Conservation (phyloP, 768 basidiomycete species). For the Leucocoprinus sp. region DNA sequence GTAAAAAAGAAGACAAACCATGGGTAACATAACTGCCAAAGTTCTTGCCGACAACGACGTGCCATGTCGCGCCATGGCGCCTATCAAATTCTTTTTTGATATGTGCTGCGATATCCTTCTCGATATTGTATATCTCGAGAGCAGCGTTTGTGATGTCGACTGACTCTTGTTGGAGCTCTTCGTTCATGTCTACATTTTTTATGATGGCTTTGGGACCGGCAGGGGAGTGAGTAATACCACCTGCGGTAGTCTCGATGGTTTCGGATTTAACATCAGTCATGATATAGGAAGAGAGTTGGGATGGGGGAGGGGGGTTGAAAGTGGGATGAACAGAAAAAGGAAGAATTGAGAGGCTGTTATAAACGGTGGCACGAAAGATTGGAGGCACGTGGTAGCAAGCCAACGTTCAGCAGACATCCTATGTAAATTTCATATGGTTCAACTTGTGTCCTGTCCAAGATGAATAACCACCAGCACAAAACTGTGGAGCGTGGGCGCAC, state of each 20-base stretch:
- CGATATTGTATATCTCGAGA: conserved; percentile 86
- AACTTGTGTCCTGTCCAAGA: no score
- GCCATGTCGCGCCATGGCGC: conserved; percentile 92
- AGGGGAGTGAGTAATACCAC: conserved; percentile 37
- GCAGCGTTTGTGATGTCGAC: conserved; percentile 83
- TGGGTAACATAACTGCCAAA: conserved; percentile 98
- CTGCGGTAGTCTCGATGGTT: conserved; percentile 50
- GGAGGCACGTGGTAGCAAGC: conserved; percentile 9
- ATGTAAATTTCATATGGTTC: conserved; percentile 8
- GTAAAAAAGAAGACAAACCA: conserved; percentile 41
- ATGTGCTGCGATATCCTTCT: conserved; percentile 96
- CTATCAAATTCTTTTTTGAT: conserved; percentile 98
- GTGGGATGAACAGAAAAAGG: no score
- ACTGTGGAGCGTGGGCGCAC: conserved; percentile 4
- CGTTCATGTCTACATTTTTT: conserved; percentile 94
- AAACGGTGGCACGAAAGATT: neutral
- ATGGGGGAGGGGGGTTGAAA: neutral
- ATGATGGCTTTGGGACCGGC: conserved; percentile 71
- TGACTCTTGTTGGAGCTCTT: conserved; percentile 93
- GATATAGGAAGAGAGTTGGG: conserved; percentile 1
- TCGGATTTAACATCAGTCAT: conserved; percentile 53
- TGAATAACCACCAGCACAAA: no score
- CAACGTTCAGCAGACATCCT: conserved; percentile 6
- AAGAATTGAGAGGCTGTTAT: conserved; percentile 1
- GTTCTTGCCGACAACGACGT: conserved; percentile 98